phyloP scores from a whole-genome alignment of 2,329 filamentous ascomycete species.

The Ilyonectria destructans region DNA sequence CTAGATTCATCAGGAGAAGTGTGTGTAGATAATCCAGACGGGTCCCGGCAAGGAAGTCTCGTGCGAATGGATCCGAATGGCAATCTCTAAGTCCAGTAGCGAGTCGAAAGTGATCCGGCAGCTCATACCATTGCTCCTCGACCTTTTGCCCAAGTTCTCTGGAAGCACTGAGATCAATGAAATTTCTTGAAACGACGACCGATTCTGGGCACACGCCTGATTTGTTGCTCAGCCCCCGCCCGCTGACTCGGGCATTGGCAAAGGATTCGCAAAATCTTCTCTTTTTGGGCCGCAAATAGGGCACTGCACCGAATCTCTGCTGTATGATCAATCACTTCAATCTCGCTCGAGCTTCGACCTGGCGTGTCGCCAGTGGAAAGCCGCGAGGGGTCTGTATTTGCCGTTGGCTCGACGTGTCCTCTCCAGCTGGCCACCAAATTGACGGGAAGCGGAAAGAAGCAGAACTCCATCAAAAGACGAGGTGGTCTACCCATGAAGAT shows the following conservation, averaged over 20 bases:
- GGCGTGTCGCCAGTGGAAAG: no score
- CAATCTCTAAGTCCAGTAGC: constrained; percentile 26
- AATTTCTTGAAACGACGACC: background rate
- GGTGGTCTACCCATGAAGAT: constrained; percentile 63
- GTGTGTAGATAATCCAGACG: constrained; percentile 37
- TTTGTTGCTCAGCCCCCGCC: no score
- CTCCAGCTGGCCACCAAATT: constrained; percentile 12
- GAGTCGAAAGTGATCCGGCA: constrained; percentile 30
- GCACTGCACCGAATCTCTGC: constrained; percentile 37
- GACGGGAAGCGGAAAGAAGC: constrained; percentile 18
- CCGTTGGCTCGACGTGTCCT: no score
- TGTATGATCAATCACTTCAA: constrained; percentile 27
- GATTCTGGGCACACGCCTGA: no score
- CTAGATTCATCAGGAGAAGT: constrained; percentile 25
- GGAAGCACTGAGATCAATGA: background rate
- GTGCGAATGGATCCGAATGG: constrained; percentile 16
- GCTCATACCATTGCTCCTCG: constrained; percentile 30
- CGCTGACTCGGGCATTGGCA: constrained; percentile 7
- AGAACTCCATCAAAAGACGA: constrained; percentile 50
- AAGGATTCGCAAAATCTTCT: constrained; percentile 32
- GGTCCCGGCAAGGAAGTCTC: constrained; percentile 33
- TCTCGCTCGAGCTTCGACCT: no score
- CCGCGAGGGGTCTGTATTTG: no score
- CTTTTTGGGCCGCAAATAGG: constrained; percentile 29
- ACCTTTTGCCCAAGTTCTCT: constrained; percentile 26